A percentile compares a stretch with the other conserved stretches of the same genome.
Conservation (phyloP, 352 stramenopile genomes). For the Phytophthora pistaciae region DNA sequence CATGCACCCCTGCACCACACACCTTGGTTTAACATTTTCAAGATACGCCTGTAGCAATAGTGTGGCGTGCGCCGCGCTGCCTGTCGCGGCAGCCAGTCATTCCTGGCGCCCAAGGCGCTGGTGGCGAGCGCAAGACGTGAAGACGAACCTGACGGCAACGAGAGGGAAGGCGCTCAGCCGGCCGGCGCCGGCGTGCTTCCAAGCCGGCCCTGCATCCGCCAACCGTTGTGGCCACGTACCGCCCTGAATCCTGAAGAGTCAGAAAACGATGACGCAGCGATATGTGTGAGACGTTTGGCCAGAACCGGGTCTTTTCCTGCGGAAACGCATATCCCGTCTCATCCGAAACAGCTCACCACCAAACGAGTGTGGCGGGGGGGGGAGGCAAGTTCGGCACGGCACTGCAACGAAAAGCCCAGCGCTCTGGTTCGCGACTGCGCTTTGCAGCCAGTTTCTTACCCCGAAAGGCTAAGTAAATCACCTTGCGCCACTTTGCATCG, state of each 20-base stretch:
- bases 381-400: neutral
- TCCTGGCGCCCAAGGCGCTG: neutral
- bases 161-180: conserved; percentile 6
- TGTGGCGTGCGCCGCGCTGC: neutral
- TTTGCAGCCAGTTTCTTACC: conserved; percentile 12
- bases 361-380: neutral
- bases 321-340: neutral
- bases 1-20: conserved; percentile 1
- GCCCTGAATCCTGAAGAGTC: conserved; percentile 41
- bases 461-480: conserved; percentile 5
- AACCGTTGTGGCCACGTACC: conserved; percentile 35
- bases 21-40: conserved; percentile 25
- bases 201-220: conserved; percentile 14
- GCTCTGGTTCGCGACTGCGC: conserved; percentile 5
- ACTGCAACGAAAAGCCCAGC: neutral
- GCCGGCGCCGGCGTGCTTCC: conserved; percentile 17
- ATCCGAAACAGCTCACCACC: neutral
- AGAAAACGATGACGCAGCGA: conserved; percentile 18
- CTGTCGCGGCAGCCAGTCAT: conserved; percentile 4
- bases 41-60: neutral
- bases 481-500: conserved; percentile 7
- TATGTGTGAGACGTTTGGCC: conserved; percentile 31
- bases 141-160: conserved; percentile 1
- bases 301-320: conserved; percentile 12
- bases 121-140: conserved; percentile 7